Evolutionary conservation across 169 alveolate genomes (phyloP), one percentile per base, ranked within the genome.

Genomic region (Eimeria maxima): DNA sequence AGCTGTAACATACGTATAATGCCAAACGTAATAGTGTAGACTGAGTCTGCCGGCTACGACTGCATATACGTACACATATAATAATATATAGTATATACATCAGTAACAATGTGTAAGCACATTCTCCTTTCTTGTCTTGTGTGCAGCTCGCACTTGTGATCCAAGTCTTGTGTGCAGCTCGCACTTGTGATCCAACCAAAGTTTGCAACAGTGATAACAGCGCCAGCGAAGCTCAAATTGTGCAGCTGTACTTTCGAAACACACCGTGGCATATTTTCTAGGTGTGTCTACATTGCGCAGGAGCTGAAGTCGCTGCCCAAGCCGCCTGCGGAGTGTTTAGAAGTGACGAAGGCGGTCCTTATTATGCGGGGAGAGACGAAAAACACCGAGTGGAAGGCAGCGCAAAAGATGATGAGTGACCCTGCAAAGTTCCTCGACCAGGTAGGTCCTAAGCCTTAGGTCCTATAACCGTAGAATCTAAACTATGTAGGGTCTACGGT

Each of bases 281-380:
- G 69, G 69, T 55, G 55, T 5, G 4, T 29, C 27, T 24, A 4
- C 65, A 53, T 10, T 55, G 65, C 53, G 22, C 99, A 98, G 96
- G 99, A 99, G 97, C 96, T 99, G 96, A 99, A 99, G 96, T 96
- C 99, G 45, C 98, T 99, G 50, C 99, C 98, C 83, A 98, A 98
- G 84, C 99, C 99, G 10, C 99, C 99, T 16, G 98, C 97, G 60
- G 99, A 98, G 84, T 98, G 99, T 96, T 96, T 98, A 60, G 98
- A 97, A 87, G 99, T 98, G 38, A 98, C 99, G 18, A 98, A 99
- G 95, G 99, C 99, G 38, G 97, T 98, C 84, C 97, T 99, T 89
- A 97, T 99, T n/a, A 95, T 99, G 96, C 97, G 97, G 80, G 99
- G 98, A 71, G 99, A 99, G 94, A 98, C 98, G 96, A 98, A 98